Evolutionary conservation across 805 yeast genomes (phyloP), one percentile per base, ranked within the genome.

Genomic region (Pichia phayaonensis): DNA sequence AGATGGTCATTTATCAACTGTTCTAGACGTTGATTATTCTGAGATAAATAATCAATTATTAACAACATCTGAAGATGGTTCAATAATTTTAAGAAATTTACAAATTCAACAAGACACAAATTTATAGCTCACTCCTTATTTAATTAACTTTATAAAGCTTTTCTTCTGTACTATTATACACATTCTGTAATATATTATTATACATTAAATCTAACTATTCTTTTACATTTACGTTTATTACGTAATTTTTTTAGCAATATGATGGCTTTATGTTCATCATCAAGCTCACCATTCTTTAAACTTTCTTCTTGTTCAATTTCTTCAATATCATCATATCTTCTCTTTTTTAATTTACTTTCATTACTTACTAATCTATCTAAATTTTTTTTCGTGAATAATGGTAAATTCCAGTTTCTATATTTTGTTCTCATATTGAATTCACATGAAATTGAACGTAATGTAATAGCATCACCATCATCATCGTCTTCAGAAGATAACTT

Each of bases 1-100:
- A 11, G 68, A 71, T 3, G 90, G 90, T 2, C 90, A 86, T 59
- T 55, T 59, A 6, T 85, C 89, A 0, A 65, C 81, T 0, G 85
- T 81, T 0, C 63, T 81, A 24, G 89, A 80, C 61, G 76, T 83
- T 8, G 81, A 77, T 57, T 75, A 72, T 8, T 54, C 56, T 2
- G 38, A 40, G 10, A 61, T 62, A 15, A 59, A 59, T 4, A 67
- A 66, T 0, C 65, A 74, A 15, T 38, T 82, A 11, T 62, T 75
- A 2, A 72, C 83, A 18, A 65, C 80, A 4, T 78, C 86, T 4
- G 67, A 70, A 6, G 90, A 83, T 61, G 81, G 84, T 0, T 68
- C 75, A 4, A 58, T 83, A 7, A 72, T 83, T 8, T 63, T 82
- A 6, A 66, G 83, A 55, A 72, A 59, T 38, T 49, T 60, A 34